Percentiles rank a stretch among this genome's conserved stretches.
Conservation (phyloP, 169 alveolate genomes). For the Hepatocystis sp. region DNA sequence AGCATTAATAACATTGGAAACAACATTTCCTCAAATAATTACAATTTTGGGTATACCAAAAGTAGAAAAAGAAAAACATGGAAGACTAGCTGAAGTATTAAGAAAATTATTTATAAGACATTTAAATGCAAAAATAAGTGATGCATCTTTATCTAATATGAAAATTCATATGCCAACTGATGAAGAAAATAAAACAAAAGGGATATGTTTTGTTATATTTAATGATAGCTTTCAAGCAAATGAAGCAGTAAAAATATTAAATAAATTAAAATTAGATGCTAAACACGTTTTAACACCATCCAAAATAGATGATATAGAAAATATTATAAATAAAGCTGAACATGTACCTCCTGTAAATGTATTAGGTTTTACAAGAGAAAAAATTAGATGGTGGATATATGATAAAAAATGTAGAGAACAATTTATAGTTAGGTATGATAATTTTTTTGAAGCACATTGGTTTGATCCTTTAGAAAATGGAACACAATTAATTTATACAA, state of each 20-base stretch:
- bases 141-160: conserved; percentile 72
- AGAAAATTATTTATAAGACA: conserved; percentile 77
- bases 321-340: conserved; percentile 59
- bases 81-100: conserved; percentile 78
- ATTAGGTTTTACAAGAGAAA: conserved; percentile 89
- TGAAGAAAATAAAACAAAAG: conserved; percentile 77
- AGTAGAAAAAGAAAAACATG: conserved; percentile 78
- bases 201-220: conserved; percentile 78
- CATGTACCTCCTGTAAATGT: conserved; percentile 62
- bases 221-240: conserved; percentile 80
- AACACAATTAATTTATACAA: conserved; percentile 89
- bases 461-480: conserved; percentile 90
- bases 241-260: conserved; percentile 63
- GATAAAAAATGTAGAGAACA: conserved; percentile 90
- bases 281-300: conserved; percentile 65
- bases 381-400: conserved; percentile 89
- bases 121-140: conserved; percentile 77
- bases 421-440: conserved; percentile 90
- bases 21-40: conserved; percentile 76
- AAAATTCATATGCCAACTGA: conserved; percentile 78
- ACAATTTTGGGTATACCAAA: conserved; percentile 80
- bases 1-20: conserved; percentile 77
- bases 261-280: conserved; percentile 65
- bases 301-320: conserved; percentile 70
- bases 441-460: conserved; percentile 91